Evolutionary conservation across 2,329 filamentous ascomycete species (phyloP).

Genomic region (Didymosphaeria variabile): DNA sequence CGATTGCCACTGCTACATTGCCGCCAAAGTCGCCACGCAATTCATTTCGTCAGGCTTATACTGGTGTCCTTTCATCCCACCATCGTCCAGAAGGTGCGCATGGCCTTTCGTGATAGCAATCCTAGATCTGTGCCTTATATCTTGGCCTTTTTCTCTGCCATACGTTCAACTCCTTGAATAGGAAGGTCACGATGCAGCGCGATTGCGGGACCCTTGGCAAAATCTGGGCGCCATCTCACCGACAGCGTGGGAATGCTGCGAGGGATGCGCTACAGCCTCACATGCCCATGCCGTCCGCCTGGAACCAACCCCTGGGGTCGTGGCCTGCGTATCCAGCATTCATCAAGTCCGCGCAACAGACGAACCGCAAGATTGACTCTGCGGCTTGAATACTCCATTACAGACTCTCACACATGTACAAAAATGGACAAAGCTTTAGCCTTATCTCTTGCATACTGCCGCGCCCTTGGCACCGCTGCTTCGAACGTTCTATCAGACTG

Average conservation of each 20-base stretch:
- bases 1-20: no score
- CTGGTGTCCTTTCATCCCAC: not conserved
- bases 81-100: not conserved
- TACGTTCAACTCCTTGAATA: conserved; percentile 3
- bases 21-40: no score
- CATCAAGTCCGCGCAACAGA: not conserved
- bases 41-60: no score
- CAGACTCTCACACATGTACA: conserved; percentile 12
- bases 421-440: conserved; percentile 24
- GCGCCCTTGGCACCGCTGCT: conserved; percentile 32
- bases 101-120: not conserved
- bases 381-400: not conserved
- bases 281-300: not conserved
- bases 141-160: not conserved
- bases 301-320: not conserved
- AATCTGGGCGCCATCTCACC: conserved; percentile 20
- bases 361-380: not conserved
- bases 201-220: conserved; percentile 22
- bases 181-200: conserved; percentile 9
- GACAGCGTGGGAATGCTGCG: conserved; percentile 5
- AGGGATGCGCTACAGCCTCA: not conserved
- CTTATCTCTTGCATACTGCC: conserved; percentile 32
- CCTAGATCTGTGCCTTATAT: not conserved
- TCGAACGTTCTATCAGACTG: conserved; percentile 25
- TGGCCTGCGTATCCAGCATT: not conserved